Conservation (phyloP, 495 filamentous ascomycete species). For the Penicillium psychrofluorescens region DNA sequence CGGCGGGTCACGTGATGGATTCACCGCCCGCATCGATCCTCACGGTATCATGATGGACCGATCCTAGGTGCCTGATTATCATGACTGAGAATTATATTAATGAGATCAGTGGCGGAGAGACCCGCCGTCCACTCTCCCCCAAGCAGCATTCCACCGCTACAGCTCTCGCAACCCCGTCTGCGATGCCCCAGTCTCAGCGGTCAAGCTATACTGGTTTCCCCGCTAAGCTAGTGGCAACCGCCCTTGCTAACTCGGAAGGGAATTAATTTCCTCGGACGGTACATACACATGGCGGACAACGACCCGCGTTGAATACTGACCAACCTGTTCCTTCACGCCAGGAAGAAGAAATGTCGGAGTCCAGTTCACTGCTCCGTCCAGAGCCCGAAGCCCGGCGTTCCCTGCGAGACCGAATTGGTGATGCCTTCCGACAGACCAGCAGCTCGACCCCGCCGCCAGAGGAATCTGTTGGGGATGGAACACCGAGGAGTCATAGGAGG, state of each 20-base stretch:
- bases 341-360: conserved; percentile 18
- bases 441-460: conserved; percentile 2
- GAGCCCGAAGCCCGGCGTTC: conserved; percentile 22
- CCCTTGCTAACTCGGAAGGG: conserved; percentile 14
- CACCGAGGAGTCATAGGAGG: conserved; percentile 1
- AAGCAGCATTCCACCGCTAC: too few relatives aligned
- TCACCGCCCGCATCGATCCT: too few relatives aligned
- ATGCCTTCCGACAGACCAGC: conserved; percentile 23
- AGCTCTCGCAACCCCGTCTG: too few relatives aligned
- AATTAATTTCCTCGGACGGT: neutral
- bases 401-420: conserved; percentile 28
- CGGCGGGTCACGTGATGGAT: conserved; percentile 4
- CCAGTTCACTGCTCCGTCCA: conserved; percentile 12
- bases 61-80: too few relatives aligned
- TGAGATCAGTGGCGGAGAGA: too few relatives aligned
- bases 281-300: neutral
- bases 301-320: conserved; percentile 1
- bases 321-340: neutral
- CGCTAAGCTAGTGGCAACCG: conserved; percentile 11
- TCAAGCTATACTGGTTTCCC: conserved; percentile 1
- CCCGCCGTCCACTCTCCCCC: conserved; percentile 11
- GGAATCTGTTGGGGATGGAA: conserved; percentile 1
- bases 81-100: too few relatives aligned
- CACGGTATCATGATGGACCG: too few relatives aligned
- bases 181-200: conserved; percentile 2